Conservation (phyloP, 306 rosid genomes). For the Macrotyloma uniflorum region DNA sequence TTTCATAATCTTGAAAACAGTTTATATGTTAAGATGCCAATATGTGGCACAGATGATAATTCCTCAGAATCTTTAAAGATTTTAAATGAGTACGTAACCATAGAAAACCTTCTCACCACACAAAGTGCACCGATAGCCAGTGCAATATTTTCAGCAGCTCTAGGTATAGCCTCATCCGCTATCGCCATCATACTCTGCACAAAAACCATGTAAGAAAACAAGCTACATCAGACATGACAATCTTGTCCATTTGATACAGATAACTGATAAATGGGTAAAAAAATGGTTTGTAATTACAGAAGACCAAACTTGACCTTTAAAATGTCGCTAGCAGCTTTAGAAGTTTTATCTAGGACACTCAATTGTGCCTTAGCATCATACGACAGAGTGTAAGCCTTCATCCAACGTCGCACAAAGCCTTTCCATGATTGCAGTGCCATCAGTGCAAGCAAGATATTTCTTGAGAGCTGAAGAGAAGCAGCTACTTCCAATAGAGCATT, state of each 20-base stretch:
- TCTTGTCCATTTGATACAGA: slow-evolving; percentile 19
- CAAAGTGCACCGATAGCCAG: slow-evolving; percentile 95
- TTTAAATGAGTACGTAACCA: slow-evolving; percentile 23
- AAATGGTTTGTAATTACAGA: slow-evolving; percentile 33
- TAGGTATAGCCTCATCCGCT: slow-evolving; percentile 80
- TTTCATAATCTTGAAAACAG: slow-evolving; percentile 18
- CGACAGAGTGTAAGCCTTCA: slow-evolving; percentile 63
- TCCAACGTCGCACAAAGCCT: slow-evolving; percentile 79
- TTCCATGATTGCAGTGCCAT: slow-evolving; percentile 92
- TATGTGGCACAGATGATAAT: slow-evolving; percentile 15
- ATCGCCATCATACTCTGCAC: slow-evolving; percentile 68
- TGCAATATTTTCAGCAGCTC: slow-evolving; percentile 94
- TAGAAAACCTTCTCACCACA: slow-evolving; percentile 61
- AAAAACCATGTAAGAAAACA: slow-evolving; percentile 29
- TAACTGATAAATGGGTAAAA: slow-evolving; percentile 23
- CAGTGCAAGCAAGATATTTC: slow-evolving; percentile 81
- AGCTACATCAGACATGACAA: slow-evolving; percentile 34
- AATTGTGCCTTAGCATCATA: slow-evolving; percentile 60
- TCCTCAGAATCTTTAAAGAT: slow-evolving; percentile 27
- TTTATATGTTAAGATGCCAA: slow-evolving; percentile 27
- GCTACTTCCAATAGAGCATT: slow-evolving; percentile 76
- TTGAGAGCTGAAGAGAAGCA: slow-evolving; percentile 83
- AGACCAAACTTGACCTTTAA: slow-evolving; percentile 60
- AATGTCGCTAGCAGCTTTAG: slow-evolving; percentile 79
- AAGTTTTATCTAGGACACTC: slow-evolving; percentile 62